Evolutionary conservation across 1,284 basidiomycete genomes (phyloP).

Genomic region (Amylostereum areolatum): DNA sequence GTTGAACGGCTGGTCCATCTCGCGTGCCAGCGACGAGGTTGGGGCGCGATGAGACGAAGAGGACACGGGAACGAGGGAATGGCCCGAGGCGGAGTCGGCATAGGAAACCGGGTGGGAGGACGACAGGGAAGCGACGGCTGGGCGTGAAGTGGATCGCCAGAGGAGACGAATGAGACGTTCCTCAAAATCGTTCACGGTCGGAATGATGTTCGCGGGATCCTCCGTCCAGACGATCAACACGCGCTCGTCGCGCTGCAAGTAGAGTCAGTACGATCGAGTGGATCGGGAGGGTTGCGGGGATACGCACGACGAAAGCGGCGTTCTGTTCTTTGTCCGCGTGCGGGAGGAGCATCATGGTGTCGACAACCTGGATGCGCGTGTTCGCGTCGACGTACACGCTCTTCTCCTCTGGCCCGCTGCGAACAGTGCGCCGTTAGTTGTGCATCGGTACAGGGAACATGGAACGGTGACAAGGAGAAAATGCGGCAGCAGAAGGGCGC

Average conservation of each 20-base stretch:
- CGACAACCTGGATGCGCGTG: conserved; percentile 67
- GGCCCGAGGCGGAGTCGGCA: conserved; percentile 12
- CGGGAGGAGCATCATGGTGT: conserved; percentile 64
- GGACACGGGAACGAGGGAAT: conserved; percentile 9
- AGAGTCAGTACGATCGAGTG: neutral
- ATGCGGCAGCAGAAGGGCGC: too few relatives aligned
- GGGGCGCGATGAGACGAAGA: conserved; percentile 14
- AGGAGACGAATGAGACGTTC: conserved; percentile 75
- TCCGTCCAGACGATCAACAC: conserved; percentile 78
- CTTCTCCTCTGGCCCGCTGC: conserved; percentile 42
- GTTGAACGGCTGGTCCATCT: conserved; percentile 20
- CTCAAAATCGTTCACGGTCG: conserved; percentile 70
- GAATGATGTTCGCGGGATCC: conserved; percentile 63
- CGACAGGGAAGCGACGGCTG: conserved; percentile 10
- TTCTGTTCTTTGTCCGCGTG: conserved; percentile 79
- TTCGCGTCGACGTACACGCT: conserved; percentile 63
- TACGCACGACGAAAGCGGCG: conserved; percentile 74
- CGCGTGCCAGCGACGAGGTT: conserved; percentile 14
- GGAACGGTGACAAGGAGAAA: too few relatives aligned
- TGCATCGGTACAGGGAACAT: too few relatives aligned
- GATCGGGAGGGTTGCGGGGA: neutral
- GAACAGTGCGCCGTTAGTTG: neutral
- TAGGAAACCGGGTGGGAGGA: conserved; percentile 7
- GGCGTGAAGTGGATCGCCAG: conserved; percentile 43
- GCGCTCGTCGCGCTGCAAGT: conserved; percentile 60